Conservation (phyloP, 2,329 filamentous ascomycete genomes). For the Emergomyces africanus region DNA sequence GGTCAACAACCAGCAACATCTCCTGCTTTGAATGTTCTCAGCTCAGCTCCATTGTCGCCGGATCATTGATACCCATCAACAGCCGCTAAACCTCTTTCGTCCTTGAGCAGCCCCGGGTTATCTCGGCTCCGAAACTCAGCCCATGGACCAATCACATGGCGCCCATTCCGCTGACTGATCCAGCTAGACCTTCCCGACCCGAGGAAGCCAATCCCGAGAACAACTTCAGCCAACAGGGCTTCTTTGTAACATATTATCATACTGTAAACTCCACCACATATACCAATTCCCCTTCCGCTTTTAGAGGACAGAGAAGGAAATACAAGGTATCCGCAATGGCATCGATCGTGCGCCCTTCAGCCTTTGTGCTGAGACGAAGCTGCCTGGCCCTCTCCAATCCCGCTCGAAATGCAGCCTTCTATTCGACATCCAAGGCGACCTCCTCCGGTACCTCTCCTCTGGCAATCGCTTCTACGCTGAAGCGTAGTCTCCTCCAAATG, state of each 20-base stretch:
- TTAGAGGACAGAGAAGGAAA: not conserved
- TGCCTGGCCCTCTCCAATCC: conserved; percentile 23
- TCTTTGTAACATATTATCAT: not conserved
- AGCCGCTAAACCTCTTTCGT: not conserved
- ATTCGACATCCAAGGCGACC: conserved; percentile 9
- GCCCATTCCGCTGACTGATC: conserved; percentile 10
- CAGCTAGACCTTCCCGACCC: not conserved
- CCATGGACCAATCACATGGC: conserved; percentile 8
- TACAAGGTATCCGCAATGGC: conserved; percentile 20
- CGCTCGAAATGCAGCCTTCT: conserved; percentile 10
- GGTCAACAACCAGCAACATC: not conserved
- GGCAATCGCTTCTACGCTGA: conserved; percentile 7
- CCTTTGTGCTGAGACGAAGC: conserved; percentile 24
- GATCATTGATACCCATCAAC: too few relatives aligned
- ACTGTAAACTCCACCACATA: not conserved
- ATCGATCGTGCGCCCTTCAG: conserved; percentile 27
- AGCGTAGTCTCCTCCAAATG: conserved; percentile 14
- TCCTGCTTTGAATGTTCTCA: not conserved
- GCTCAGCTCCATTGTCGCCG: too few relatives aligned
- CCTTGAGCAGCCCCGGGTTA: conserved; percentile 7
- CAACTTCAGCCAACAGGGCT: not conserved
- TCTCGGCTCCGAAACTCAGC: conserved; percentile 5
- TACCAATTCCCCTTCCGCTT: not conserved
- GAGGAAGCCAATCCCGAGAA: conserved; percentile 1
- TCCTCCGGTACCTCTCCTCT: conserved; percentile 8